Conservation (phyloP, 2,329 filamentous ascomycete species). For the Botrytis sinoallii region DNA sequence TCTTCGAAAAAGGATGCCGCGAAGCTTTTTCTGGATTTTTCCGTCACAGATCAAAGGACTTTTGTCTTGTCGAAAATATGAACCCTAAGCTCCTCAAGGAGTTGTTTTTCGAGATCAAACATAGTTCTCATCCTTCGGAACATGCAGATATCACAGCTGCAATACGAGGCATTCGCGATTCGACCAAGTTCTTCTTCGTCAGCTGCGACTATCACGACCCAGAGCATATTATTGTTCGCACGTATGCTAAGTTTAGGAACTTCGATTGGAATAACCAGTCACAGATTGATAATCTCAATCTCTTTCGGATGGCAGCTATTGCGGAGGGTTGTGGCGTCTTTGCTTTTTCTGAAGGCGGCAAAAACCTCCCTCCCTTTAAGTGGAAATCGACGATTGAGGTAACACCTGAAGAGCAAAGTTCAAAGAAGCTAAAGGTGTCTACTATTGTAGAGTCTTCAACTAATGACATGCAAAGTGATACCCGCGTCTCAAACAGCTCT, state of each 20-base stretch:
- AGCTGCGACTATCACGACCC: slow-evolving; percentile 1
- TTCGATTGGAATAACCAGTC: slow-evolving; percentile 3
- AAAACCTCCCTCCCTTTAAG: not conserved
- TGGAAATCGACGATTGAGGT: not conserved
- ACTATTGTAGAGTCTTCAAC: not conserved
- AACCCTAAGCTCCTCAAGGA: not conserved
- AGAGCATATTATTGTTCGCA: slow-evolving; percentile 3
- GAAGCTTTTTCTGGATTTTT: not conserved
- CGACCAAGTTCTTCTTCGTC: not conserved
- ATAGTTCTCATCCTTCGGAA: not conserved
- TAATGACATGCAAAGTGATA: not conserved
- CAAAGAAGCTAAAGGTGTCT: not conserved
- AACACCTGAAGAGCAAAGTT: not conserved
- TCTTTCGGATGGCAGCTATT: not conserved
- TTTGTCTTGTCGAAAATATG: slow-evolving; percentile 2
- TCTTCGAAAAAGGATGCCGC: not conserved
- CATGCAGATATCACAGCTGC: slow-evolving; percentile 8
- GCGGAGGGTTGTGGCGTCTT: not conserved
- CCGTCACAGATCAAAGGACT: not conserved
- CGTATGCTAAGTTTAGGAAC: not conserved
- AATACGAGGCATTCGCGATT: not conserved
- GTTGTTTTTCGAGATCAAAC: not conserved
- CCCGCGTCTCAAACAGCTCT: not conserved
- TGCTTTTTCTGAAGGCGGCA: not conserved
- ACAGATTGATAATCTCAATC: not conserved